Base-by-base conservation (phyloP, 768 basidiomycete genomes). In the Mrakia hoshinonis region DNA sequence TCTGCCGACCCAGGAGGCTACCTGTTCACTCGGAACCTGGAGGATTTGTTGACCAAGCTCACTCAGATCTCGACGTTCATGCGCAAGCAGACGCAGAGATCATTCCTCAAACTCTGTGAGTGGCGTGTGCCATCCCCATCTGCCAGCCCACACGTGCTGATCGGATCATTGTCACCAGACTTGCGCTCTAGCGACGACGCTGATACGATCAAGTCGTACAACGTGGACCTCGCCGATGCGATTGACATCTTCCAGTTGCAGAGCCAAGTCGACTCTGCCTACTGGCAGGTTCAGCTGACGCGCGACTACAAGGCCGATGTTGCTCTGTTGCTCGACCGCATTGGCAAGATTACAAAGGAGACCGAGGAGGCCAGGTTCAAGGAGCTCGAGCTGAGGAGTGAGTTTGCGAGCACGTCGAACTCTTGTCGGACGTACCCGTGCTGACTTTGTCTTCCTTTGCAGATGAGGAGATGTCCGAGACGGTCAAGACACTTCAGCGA, bases 401-500 rank as follows among this genome's bases (percentile, higher is more conserved):
- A 64, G 75, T 65, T 51, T 6, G 22, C 34, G 13, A 20, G 13
- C 11, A 4, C 12, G 12, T 38, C 29, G 18, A 13, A 22, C 2
- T 3, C 46, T 34, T n/a, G n/a, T n/a, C n/a, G n/a, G 24, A 29
- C 24, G 22, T 22, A 18, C 1, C 20, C 1, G 7, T 13, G 18
- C 49, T 22, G n/a, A n/a, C 38, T 13, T 48, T 11, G 29, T 52
- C 48, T 51, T 52, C 20, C 48, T 39, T 46, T 15, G 0, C 47
- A 78, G 77, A 72, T 58, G 84, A 85, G 55, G 87, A 89, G 77
- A 87, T 89, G 84, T 87, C 87, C 0, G 90, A 91, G 78, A 89
- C 89, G 15, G 86, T 90, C 77, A 89, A 89, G 80, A 87, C 89
- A 4, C 81, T 91, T 22, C 89, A 89, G 79, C 80, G 89, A 29